Evolutionary conservation across 164 flowering plant genomes (phyloP), one percentile per base, ranked within the genome.

Genomic region (Protea cynaroides): DNA sequence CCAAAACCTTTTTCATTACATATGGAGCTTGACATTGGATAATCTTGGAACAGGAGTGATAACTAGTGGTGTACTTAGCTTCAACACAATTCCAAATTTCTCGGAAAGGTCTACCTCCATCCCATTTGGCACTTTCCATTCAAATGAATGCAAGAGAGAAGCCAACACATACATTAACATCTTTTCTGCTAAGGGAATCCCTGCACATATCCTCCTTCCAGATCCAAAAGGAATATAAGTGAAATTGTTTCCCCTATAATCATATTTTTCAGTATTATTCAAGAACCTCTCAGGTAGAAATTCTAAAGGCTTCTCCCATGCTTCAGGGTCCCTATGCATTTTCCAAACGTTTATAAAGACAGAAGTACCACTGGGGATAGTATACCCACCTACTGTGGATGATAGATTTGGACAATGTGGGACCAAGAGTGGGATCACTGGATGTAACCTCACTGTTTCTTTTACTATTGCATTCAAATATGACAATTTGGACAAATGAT

Each of bases 201-300:
- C 84, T 3, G 79, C 51, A 53, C 82, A 79, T 0, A 73, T 61
- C 65, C 82, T 81, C 34, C 82, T 64, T 13, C 82, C 81, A 0
- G 78, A 72, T 0, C 84, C 80, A 55, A 78, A 79, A 6, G 81
- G 81, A 44, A 79, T 54, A 34, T 65, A 81, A n/a, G 56, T 21
- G 18, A 74, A 74, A 46, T 74, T 59, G 23, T 19, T 49, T 4
- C 52, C 52, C 3, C 4, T 49, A 15, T 49, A 49, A 49, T 49
- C 52, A 49, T 18, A 0, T 13, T 49, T 49, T 6, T 18, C n/a
- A 49, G n/a, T 15, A 49, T 49, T 19, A 49, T 19, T 12, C 7
- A 49, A 49, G 52, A 49, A 49, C 52, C 52, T 49, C n/a, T 49
- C 52, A 49, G 52, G 52, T 49, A 1, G 52, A 19, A 49, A 49